Evolutionary conservation across 2,329 filamentous ascomycete species (phyloP).

Genomic region (Cladosporium sp.): DNA sequence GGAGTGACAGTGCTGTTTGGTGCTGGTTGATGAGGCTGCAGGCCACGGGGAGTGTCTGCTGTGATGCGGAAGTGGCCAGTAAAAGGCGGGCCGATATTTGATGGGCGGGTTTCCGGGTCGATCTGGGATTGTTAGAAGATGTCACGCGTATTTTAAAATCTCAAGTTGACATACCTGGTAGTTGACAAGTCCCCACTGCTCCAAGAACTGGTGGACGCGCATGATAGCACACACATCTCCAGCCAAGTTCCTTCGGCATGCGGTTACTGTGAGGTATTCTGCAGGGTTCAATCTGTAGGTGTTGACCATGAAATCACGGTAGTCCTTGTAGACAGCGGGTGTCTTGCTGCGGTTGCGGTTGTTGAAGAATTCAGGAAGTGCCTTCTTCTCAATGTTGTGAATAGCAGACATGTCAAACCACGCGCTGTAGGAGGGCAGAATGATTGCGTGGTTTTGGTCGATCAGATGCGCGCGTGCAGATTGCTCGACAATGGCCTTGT

Average conservation of each 20-base stretch:
- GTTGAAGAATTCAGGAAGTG: slow-evolving; percentile 97
- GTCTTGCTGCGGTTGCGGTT: slow-evolving; percentile 98
- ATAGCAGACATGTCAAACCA: slow-evolving; percentile 99
- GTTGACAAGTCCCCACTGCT: slow-evolving; percentile 98
- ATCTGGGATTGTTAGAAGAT: slow-evolving; percentile 60
- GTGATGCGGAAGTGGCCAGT: slow-evolving; percentile 97
- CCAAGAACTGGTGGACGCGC: slow-evolving; percentile 95
- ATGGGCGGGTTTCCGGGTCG: slow-evolving; percentile 91
- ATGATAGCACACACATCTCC: slow-evolving; percentile 99
- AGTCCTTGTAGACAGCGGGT: slow-evolving; percentile 95
- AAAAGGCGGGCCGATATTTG: slow-evolving; percentile 92
- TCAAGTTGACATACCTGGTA: slow-evolving; percentile 69
- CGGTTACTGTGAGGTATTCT: slow-evolving; percentile 95
- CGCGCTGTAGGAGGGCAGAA: slow-evolving; percentile 93
- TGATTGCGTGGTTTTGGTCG: slow-evolving; percentile 90
- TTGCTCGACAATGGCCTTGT: slow-evolving; percentile 79
- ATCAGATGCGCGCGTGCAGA: slow-evolving; percentile 90
- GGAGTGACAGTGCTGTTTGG: slow-evolving; percentile 65
- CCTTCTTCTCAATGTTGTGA: slow-evolving; percentile 89
- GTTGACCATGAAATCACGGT: slow-evolving; percentile 99
- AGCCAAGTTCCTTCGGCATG: slow-evolving; percentile 89
- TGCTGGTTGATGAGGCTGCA: slow-evolving; percentile 92
- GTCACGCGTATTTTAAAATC: neutral
- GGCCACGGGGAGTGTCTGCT: slow-evolving; percentile 88
- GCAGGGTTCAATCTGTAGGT: slow-evolving; percentile 94